Conservation (phyloP, 139 green algal species). For the Chlorella ohadii region DNA sequence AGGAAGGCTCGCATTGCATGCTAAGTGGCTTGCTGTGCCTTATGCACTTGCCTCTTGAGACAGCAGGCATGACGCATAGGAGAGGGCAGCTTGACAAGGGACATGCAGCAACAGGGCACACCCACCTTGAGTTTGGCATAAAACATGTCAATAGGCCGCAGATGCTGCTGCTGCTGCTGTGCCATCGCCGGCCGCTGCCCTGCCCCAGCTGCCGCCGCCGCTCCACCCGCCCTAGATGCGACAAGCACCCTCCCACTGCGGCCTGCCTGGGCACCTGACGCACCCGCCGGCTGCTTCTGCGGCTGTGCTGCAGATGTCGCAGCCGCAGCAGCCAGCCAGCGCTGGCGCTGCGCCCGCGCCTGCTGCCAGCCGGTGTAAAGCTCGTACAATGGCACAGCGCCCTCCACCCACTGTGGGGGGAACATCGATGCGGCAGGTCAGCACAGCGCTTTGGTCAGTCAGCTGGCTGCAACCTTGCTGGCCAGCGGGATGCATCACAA, state of each 20-base stretch:
- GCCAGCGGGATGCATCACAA: too few species aligned
- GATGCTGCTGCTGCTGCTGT: constrained; percentile 17
- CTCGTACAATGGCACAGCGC: constrained; percentile 78
- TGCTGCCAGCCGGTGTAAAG: constrained; percentile 84
- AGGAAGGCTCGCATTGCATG: too few species aligned
- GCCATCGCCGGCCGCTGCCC: background rate
- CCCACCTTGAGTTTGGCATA: constrained; percentile 50
- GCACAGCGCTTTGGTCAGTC: too few species aligned
- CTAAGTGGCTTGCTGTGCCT: too few species aligned
- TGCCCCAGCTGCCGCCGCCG: background rate
- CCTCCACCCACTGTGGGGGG: constrained; percentile 77
- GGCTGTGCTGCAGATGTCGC: background rate
- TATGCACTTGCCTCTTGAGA: too few species aligned
- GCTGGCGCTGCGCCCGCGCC: constrained; percentile 53
- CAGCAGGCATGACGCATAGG: too few species aligned
- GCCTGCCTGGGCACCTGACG: constrained; percentile 20
- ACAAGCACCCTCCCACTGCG: background rate
- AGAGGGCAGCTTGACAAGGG: background rate
- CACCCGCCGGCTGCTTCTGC: constrained; percentile 40
- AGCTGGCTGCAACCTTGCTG: too few species aligned
- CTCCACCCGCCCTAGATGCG: background rate
- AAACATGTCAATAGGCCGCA: constrained; percentile 53
- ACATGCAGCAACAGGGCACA: background rate
- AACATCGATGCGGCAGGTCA: background rate
- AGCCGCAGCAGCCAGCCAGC: constrained; percentile 55